These are phyloP conservation scores for Yarrowia sp. DNA, from an alignment of 805 yeast genomes.

Conservation along the genomic window DNA sequence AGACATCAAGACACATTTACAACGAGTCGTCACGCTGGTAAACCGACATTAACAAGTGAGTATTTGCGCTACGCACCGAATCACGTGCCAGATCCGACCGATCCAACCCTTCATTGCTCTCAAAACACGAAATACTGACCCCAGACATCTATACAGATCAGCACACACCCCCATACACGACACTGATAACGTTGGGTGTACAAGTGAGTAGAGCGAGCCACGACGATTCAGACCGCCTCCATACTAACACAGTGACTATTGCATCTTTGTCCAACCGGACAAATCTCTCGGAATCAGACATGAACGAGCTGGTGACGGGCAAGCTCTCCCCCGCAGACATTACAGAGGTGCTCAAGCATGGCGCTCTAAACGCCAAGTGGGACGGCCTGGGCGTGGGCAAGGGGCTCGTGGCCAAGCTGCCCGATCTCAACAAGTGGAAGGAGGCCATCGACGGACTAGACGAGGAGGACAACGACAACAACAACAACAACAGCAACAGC, in stretches of 20 bases:
- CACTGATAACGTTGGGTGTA: slow-evolving; percentile 28
- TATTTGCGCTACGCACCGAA: not conserved
- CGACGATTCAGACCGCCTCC: not conserved
- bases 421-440: slow-evolving; percentile 30
- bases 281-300: slow-evolving; percentile 28
- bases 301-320: slow-evolving; percentile 21
- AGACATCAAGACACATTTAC: slow-evolving; percentile 19
- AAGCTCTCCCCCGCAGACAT: slow-evolving; percentile 24
- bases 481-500: slow-evolving; percentile 22
- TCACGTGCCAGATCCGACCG: slow-evolving; percentile 1
- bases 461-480: slow-evolving; percentile 34
- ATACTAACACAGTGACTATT: slow-evolving; percentile 35
- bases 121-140: slow-evolving; percentile 9
- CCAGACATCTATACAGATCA: slow-evolving; percentile 10
- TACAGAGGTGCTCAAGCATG: slow-evolving; percentile 28
- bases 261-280: slow-evolving; percentile 36
- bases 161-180: slow-evolving; percentile 11
- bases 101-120: not conserved
- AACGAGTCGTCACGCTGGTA: slow-evolving; percentile 22
- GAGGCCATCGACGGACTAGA: slow-evolving; percentile 34
- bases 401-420: slow-evolving; percentile 19
- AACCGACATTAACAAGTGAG: slow-evolving; percentile 18
- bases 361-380: slow-evolving; percentile 14
- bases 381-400: slow-evolving; percentile 31
- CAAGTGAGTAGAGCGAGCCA: slow-evolving; percentile 9